These are phyloP conservation scores for Phaeotremella skinneri DNA, from an alignment of 768 basidiomycete genomes.

Conservation along the genomic window DNA sequence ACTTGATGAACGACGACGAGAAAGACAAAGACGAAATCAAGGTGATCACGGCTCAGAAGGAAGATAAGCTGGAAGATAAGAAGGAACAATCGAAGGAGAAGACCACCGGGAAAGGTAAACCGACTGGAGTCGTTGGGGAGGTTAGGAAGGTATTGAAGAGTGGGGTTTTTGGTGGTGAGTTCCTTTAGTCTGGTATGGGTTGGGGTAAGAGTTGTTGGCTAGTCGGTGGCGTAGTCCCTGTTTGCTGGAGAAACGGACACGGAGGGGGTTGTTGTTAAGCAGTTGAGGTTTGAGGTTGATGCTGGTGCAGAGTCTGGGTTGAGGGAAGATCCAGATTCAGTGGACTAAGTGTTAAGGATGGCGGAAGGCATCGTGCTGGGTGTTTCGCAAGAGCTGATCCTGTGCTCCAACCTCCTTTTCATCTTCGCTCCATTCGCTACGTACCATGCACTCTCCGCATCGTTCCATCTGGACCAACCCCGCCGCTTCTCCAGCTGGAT, in stretches of 20 bases:
- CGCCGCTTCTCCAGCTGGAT: constrained; percentile 10
- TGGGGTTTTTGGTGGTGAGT: constrained; percentile 38
- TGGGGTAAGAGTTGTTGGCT: neutral
- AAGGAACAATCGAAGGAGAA: constrained; percentile 6
- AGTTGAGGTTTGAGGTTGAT: too few species aligned
- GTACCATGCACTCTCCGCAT: neutral
- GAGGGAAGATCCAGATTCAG: too few species aligned
- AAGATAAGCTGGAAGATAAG: neutral
- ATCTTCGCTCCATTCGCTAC: neutral
- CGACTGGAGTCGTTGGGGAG: constrained; percentile 20
- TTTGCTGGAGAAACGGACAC: too few species aligned
- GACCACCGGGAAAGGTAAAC: neutral
- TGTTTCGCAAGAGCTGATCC: too few species aligned
- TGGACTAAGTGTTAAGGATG: too few species aligned
- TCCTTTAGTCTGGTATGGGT: neutral
- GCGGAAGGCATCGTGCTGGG: too few species aligned
- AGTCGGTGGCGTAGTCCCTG: too few species aligned
- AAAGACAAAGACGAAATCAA: constrained; percentile 64
- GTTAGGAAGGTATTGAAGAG: constrained; percentile 38
- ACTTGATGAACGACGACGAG: constrained; percentile 74
- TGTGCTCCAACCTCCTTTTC: too few species aligned
- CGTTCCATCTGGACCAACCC: too few species aligned
- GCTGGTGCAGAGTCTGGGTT: too few species aligned
- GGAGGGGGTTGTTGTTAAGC: too few species aligned
- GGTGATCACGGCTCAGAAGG: constrained; percentile 1